These are phyloP conservation scores for Lobosporangium transversale DNA, from an alignment of 192 early-diverging fungal species.

Conservation along the genomic window DNA sequence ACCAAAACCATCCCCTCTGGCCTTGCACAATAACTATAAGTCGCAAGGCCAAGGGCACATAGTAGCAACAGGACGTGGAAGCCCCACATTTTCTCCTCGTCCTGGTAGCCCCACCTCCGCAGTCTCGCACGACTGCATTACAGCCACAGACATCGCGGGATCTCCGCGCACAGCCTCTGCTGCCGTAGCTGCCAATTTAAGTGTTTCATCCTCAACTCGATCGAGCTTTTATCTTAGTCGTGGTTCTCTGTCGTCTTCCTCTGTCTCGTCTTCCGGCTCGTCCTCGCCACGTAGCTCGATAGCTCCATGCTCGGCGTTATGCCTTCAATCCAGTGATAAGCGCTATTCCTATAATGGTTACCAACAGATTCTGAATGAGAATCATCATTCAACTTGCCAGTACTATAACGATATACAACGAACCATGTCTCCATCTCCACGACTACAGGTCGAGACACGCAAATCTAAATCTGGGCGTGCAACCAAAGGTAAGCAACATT, in stretches of 20 bases:
- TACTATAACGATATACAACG: neutral
- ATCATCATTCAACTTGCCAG: constrained; percentile 34
- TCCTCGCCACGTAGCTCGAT: constrained; percentile 16
- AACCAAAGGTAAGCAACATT: constrained; percentile 32
- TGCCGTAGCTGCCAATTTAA: constrained; percentile 9
- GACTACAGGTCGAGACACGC: neutral
- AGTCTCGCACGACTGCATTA: constrained; percentile 12
- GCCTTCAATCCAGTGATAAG: constrained; percentile 10
- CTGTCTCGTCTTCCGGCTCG: constrained; percentile 28
- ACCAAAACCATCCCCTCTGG: constrained; percentile 27
- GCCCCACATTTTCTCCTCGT: constrained; percentile 5
- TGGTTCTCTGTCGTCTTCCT: constrained; percentile 18
- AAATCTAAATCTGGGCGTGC: constrained; percentile 25
- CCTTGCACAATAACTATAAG: constrained; percentile 17
- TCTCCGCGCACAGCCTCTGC: constrained; percentile 16
- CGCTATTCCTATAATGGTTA: no score
- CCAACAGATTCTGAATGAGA: no score
- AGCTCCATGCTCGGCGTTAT: constrained; percentile 30
- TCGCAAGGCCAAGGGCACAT: neutral
- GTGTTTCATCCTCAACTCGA: neutral
- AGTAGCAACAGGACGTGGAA: neutral
- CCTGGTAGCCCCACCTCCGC: constrained; percentile 29
- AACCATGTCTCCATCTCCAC: neutral
- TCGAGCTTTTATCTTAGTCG: neutral
- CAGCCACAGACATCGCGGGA: constrained; percentile 15